phyloP scores from a whole-genome alignment of 495 filamentous ascomycete genomes.

The Annulohypoxylon nitens region DNA sequence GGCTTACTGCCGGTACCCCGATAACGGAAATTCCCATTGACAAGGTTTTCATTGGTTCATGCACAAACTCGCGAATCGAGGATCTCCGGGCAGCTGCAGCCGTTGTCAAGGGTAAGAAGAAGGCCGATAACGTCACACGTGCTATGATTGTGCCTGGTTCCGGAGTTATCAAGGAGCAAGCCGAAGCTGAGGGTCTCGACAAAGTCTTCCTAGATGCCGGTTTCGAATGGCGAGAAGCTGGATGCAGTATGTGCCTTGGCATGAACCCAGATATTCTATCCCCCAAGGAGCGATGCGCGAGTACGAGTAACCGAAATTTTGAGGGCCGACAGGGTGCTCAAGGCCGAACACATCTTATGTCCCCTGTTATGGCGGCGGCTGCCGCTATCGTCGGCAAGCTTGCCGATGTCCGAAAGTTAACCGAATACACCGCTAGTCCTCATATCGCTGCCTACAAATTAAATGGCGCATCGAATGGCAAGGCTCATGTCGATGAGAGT shows the following conservation, averaged over 20 bases:
- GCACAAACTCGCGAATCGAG: conserved; percentile 97
- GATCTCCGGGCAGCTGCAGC: conserved; percentile 90
- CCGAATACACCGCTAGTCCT: conserved; percentile 69
- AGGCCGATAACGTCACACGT: conserved; percentile 88
- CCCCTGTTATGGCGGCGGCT: conserved; percentile 94
- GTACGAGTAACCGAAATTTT: conserved; percentile 97
- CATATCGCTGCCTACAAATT: conserved; percentile 55
- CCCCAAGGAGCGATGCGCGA: conserved; percentile 92
- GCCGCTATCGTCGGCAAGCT: conserved; percentile 91
- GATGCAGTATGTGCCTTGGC: conserved; percentile 98
- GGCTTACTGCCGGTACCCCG: conserved; percentile 81
- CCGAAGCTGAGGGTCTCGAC: conserved; percentile 91
- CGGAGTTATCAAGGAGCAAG: conserved; percentile 92
- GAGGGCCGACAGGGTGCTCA: conserved; percentile 95
- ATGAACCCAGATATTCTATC: conserved; percentile 99
- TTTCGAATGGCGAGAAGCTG: conserved; percentile 98
- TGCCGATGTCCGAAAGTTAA: conserved; percentile 87
- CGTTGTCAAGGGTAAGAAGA: conserved; percentile 86
- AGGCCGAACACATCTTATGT: conserved; percentile 96
- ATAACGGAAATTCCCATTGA: conserved; percentile 93
- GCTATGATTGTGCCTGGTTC: conserved; percentile 98
- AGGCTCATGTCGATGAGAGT: conserved; percentile 76
- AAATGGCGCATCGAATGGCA: conserved; percentile 52
- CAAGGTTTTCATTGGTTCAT: conserved; percentile 98
- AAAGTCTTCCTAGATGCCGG: conserved; percentile 92